Evolutionary conservation across 805 yeast species (phyloP), one percentile per base, ranked within the genome.

Genomic region (Starmerella geochares): DNA sequence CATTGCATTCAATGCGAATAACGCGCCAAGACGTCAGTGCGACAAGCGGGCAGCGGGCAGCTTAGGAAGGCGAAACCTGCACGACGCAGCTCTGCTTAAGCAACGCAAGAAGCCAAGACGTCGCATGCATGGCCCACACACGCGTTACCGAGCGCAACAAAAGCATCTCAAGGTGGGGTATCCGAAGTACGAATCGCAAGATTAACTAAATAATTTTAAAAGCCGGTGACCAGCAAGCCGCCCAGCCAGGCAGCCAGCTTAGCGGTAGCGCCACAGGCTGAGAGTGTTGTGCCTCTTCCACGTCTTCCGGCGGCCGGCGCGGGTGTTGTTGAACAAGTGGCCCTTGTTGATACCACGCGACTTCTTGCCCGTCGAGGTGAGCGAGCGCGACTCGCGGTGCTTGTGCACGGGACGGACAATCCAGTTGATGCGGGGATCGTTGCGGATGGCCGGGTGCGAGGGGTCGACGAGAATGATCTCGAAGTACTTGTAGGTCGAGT

Each of bases 291-390:
- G 87, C 74, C 80, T 85, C 86, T 90, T 92, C 98, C 98, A 90
- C 78, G 90, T 92, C 86, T 90, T 94, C 75, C 95, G 85, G 78
- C 96, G 87, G 73, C 98, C 98, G 68, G 95, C 87, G 68, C 76
- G 74, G 80, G 97, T 90, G 83, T 90, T 87, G 96, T 83, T 80
- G 96, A 69, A 92, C 74, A 79, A 78, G 90, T 92, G 98, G 75
- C 98, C 98, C 86, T 90, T 92, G 94, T 88, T 87, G 82, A 92
- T 86, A 86, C 98, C 98, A 82, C 98, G 85, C 76, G 95, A 86
- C 76, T 87, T 83, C 94, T 88, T 92, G 73, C 98, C 98, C 66
- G 88, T 80, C 66, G 95, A 70, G 69, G 98, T 92, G 69, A 92
- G 86, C 76, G 97, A 97, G 83, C 98, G 90, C 68, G 94, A 77